These are phyloP conservation scores for Picochlorum sp. DNA, from an alignment of 139 green algal genomes.

Conservation along the genomic window DNA sequence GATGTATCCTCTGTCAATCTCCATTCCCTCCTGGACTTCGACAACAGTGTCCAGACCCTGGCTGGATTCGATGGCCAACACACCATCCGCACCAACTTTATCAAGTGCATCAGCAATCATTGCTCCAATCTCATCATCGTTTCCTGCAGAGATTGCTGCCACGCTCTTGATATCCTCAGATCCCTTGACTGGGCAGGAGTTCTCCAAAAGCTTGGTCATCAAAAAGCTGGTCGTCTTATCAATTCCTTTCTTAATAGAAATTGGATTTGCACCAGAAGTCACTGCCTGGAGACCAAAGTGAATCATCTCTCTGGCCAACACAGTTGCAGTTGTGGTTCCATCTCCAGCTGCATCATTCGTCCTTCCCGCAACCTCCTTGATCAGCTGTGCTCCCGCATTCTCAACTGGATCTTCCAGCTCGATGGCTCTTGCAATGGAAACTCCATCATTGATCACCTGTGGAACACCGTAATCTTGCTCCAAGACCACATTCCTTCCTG, in stretches of 20 bases:
- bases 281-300: constrained; percentile 80
- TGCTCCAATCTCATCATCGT: constrained; percentile 67
- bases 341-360: constrained; percentile 96
- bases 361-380: constrained; percentile 92
- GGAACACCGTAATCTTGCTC: constrained; percentile 90
- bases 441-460: constrained; percentile 98
- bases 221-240: constrained; percentile 86
- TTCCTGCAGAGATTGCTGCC: constrained; percentile 73
- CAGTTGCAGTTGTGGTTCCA: constrained; percentile 92
- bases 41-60: constrained; percentile 74
- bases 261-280: constrained; percentile 87
- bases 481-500: constrained; percentile 95
- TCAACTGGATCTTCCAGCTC: constrained; percentile 88
- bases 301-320: constrained; percentile 94
- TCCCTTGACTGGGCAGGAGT: constrained; percentile 77
- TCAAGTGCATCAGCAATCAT: constrained; percentile 86
- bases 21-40: constrained; percentile 93
- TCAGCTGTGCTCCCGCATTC: constrained; percentile 94
- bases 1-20: constrained; percentile 96
- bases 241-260: constrained; percentile 93
- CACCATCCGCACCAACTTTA: constrained; percentile 76
- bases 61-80: constrained; percentile 88
- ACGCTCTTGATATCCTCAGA: constrained; percentile 83
- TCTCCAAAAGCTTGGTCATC: constrained; percentile 72
- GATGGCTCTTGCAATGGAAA: constrained; percentile 94